Percentiles rank a stretch among this genome's conserved stretches.
These are phyloP conservation scores for Vitis hybrid DNA, from an alignment of 177 flowering plant genomes.

Conservation along the genomic window DNA sequence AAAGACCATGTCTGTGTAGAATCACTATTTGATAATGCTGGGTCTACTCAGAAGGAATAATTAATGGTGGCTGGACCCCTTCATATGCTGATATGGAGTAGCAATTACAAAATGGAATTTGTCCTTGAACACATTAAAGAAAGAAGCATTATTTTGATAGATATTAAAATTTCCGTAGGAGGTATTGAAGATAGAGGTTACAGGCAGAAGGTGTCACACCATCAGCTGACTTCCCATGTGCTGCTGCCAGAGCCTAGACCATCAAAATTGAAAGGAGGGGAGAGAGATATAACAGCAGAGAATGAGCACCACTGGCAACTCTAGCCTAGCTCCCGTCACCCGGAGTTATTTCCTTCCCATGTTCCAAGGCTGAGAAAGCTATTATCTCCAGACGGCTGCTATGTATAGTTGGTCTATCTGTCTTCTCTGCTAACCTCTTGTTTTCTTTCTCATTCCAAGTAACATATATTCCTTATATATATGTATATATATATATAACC, in stretches of 20 bases:
- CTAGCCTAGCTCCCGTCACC: neutral
- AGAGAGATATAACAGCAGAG: neutral
- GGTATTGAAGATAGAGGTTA: neutral
- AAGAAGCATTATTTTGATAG: too few relatives aligned
- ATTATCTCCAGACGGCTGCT: neutral
- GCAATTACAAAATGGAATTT: too few relatives aligned
- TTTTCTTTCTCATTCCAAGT: slow-evolving; percentile 2
- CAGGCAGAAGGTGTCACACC: neutral
- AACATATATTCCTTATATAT: neutral
- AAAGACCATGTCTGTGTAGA: too few relatives aligned
- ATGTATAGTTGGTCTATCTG: neutral
- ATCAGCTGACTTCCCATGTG: slow-evolving; percentile 11
- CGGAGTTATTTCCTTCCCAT: neutral
- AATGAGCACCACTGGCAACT: slow-evolving; percentile 10
- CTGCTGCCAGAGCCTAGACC: neutral
- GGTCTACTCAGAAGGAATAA: too few relatives aligned
- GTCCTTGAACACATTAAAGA: too few relatives aligned
- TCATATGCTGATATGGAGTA: neutral
- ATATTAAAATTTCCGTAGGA: too few relatives aligned
- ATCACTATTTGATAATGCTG: too few relatives aligned
- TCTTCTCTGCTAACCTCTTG: neutral
- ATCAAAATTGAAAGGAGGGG: neutral
- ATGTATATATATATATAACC: too few relatives aligned
- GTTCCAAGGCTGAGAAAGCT: slow-evolving; percentile 1
- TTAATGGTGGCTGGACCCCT: too few relatives aligned